A percentile compares a stretch with the other conserved stretches of the same genome.
phyloP scores from a whole-genome alignment of 208 protist genomes.

The Porcisia deanei region DNA sequence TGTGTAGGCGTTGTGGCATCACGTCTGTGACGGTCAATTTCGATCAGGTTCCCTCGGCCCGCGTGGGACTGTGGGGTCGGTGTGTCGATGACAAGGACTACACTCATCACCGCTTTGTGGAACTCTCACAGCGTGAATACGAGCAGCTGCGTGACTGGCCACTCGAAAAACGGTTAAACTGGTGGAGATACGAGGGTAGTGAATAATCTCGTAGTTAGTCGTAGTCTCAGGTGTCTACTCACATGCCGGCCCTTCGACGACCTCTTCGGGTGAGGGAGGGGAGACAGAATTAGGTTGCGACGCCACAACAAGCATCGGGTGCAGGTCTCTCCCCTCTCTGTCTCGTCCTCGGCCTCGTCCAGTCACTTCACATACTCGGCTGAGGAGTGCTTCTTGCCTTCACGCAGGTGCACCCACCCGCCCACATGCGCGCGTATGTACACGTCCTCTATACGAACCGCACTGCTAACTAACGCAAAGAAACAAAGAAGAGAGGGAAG shows the following conservation, averaged over 20 bases:
- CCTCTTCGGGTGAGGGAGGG: neutral
- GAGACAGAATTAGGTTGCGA: neutral
- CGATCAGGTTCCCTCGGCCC: conserved; percentile 76
- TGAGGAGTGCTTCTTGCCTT: neutral
- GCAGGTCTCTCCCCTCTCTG: neutral
- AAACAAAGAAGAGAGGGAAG: too few species aligned
- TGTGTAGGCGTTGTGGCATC: conserved; percentile 85
- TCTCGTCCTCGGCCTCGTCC: neutral
- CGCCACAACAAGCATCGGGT: neutral
- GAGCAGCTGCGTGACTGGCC: conserved; percentile 71
- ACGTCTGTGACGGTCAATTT: conserved; percentile 90
- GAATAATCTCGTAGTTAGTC: neutral
- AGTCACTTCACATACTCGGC: neutral
- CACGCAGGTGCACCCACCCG: too few species aligned
- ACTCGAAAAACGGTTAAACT: conserved; percentile 70
- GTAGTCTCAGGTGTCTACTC: neutral
- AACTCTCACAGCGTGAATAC: conserved; percentile 79
- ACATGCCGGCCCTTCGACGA: neutral
- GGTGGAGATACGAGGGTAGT: conserved; percentile 76
- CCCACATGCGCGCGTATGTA: neutral
- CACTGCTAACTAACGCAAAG: too few species aligned
- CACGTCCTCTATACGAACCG: too few species aligned
- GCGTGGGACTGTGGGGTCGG: conserved; percentile 84
- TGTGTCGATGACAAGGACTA: conserved; percentile 84
- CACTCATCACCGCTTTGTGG: conserved; percentile 80